phyloP scores from a whole-genome alignment of 352 stramenopile genomes.

The Phytophthora cajani region DNA sequence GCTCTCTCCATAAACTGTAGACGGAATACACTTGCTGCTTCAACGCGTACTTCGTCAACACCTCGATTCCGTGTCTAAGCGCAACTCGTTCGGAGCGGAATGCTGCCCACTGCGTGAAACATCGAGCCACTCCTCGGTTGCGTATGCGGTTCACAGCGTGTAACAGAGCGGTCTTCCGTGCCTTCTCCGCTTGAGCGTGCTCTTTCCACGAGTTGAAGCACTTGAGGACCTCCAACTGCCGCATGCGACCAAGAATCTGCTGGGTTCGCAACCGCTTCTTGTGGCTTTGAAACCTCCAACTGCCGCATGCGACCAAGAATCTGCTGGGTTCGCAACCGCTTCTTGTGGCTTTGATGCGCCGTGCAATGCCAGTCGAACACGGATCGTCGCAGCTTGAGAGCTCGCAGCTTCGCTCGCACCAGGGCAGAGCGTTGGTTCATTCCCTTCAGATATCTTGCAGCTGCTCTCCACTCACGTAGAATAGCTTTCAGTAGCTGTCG shows the following conservation, averaged over 20 bases:
- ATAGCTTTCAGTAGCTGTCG: conserved; percentile 34
- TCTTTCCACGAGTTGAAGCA: conserved; percentile 70
- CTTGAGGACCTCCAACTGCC: conserved; percentile 38
- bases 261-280: conserved; percentile 18
- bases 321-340: conserved; percentile 15
- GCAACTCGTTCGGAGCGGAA: conserved; percentile 11
- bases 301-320: conserved; percentile 45
- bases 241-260: conserved; percentile 40
- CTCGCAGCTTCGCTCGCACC: conserved; percentile 6
- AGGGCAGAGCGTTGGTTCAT: conserved; percentile 15
- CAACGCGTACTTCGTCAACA: conserved; percentile 13
- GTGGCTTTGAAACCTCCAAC: conserved; percentile 23
- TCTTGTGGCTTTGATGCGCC: conserved; percentile 7
- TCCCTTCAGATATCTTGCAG: background rate
- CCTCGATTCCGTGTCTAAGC: conserved; percentile 16
- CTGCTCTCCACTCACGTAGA: conserved; percentile 23
- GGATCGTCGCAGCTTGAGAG: conserved; percentile 17
- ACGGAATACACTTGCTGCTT: conserved; percentile 23
- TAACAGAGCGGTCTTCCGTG: conserved; percentile 30
- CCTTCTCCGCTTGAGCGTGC: conserved; percentile 7
- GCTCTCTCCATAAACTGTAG: conserved; percentile 28
- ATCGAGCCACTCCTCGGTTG: conserved; percentile 38
- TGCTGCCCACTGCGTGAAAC: conserved; percentile 41
- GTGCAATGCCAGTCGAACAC: conserved; percentile 21
- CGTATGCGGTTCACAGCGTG: conserved; percentile 44